These are phyloP conservation scores for Trichoderma virens DNA, from an alignment of 495 filamentous ascomycete species.

Conservation along the genomic window DNA sequence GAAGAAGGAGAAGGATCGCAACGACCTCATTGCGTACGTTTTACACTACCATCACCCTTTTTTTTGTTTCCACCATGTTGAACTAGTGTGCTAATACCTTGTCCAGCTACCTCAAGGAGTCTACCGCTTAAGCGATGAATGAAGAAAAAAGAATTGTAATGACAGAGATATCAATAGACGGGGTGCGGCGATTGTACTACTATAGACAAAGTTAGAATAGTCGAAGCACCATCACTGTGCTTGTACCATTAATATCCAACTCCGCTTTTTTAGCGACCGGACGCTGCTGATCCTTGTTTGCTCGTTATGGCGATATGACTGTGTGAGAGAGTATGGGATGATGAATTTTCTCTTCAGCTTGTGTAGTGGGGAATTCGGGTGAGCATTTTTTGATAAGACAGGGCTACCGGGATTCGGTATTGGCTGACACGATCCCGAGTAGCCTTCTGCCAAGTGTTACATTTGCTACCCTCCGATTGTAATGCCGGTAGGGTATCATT, in stretches of 20 bases:
- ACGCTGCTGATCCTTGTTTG: background rate
- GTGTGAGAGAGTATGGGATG: background rate
- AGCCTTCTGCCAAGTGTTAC: background rate
- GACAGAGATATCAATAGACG: slow-evolving; percentile 27
- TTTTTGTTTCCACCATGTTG: slow-evolving; percentile 12
- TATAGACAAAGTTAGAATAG: slow-evolving; percentile 4
- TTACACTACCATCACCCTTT: background rate
- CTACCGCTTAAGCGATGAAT: slow-evolving; percentile 45
- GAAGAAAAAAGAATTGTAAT: slow-evolving; percentile 27
- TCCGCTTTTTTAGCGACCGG: background rate
- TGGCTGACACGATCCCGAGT: background rate
- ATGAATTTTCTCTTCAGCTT: too few species aligned
- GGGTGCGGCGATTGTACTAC: slow-evolving; percentile 18
- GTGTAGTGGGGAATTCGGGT: background rate
- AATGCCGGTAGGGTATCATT: background rate
- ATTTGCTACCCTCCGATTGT: background rate
- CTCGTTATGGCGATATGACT: background rate
- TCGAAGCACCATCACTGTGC: slow-evolving; percentile 6
- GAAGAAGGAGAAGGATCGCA: slow-evolving; percentile 99
- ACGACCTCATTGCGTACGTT: slow-evolving; percentile 96
- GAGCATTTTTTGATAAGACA: background rate
- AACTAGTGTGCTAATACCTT: slow-evolving; percentile 1
- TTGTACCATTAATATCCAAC: slow-evolving; percentile 8
- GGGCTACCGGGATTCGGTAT: background rate
- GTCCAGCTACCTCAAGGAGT: slow-evolving; percentile 57